These are phyloP conservation scores for Ophiostoma australiae DNA, from an alignment of 2,329 filamentous ascomycete species.

Conservation along the genomic window DNA sequence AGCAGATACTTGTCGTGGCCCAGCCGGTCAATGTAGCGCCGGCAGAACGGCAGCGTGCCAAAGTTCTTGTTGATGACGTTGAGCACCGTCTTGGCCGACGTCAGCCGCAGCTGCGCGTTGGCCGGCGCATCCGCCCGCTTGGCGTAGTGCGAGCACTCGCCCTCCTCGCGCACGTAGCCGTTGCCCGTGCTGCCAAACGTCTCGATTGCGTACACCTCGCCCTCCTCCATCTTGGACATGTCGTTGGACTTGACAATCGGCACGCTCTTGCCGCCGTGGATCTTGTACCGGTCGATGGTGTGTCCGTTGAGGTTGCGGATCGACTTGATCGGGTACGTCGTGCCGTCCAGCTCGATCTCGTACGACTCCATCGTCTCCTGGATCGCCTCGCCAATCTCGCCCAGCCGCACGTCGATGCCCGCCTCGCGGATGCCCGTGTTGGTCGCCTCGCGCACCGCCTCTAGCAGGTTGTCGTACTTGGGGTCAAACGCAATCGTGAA, in stretches of 20 bases:
- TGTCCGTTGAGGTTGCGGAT: slow-evolving; percentile 87
- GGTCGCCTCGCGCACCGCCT: slow-evolving; percentile 69
- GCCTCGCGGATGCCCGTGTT: slow-evolving; percentile 87
- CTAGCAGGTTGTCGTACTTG: slow-evolving; percentile 68
- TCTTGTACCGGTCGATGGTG: slow-evolving; percentile 82
- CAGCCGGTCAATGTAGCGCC: slow-evolving; percentile 85
- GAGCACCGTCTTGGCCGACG: slow-evolving; percentile 78
- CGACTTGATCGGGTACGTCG: slow-evolving; percentile 72
- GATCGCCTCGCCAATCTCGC: slow-evolving; percentile 76
- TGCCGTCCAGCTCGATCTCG: slow-evolving; percentile 77
- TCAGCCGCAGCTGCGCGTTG: slow-evolving; percentile 69
- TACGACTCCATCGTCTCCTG: slow-evolving; percentile 94
- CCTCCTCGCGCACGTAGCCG: slow-evolving; percentile 80
- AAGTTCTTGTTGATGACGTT: slow-evolving; percentile 96
- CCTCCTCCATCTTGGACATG: slow-evolving; percentile 95
- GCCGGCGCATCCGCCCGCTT: slow-evolving; percentile 61
- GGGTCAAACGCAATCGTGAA: slow-evolving; percentile 75
- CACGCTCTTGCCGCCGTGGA: slow-evolving; percentile 89
- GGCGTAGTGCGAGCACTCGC: slow-evolving; percentile 87
- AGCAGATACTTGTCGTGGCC: slow-evolving; percentile 92
- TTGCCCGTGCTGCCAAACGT: slow-evolving; percentile 93
- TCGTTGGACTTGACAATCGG: slow-evolving; percentile 87
- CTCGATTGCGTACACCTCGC: slow-evolving; percentile 91
- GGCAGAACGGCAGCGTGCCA: slow-evolving; percentile 83
- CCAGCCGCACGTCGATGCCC: slow-evolving; percentile 84